Evolutionary conservation across 345 rosid species (phyloP).

Genomic region (Corchorus capsularis): DNA sequence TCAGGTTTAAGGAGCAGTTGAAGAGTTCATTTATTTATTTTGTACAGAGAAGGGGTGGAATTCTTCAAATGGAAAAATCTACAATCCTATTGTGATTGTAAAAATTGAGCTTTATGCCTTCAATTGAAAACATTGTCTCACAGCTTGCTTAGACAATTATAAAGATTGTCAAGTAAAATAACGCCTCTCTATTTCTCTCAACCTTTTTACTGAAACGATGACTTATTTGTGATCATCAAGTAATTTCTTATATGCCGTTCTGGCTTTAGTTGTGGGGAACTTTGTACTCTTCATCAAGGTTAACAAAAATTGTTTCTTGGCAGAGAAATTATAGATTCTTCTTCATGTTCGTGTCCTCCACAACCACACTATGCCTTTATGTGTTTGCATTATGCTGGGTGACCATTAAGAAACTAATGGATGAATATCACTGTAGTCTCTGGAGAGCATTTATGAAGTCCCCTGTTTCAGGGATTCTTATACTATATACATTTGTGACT

Average conservation of each 20-base stretch:
- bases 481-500: constrained; percentile 65
- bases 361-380: constrained; percentile 79
- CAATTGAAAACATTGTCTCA: background rate
- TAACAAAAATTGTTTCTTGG: constrained; percentile 28
- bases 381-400: constrained; percentile 82
- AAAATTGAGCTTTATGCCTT: background rate
- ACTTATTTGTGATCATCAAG: constrained; percentile 10
- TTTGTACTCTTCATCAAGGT: background rate
- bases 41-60: background rate
- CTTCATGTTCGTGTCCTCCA: constrained; percentile 91
- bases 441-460: constrained; percentile 72
- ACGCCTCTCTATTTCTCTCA: background rate
- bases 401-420: constrained; percentile 65
- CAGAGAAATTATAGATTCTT: constrained; percentile 97
- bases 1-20: background rate
- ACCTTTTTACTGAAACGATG: background rate
- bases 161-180: background rate
- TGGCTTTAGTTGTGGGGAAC: constrained; percentile 9
- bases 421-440: constrained; percentile 40
- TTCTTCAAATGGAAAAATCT: background rate
- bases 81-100: background rate
- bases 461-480: constrained; percentile 74
- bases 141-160: background rate
- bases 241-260: constrained; percentile 1
- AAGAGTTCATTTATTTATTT: background rate